Percentiles rank a stretch among this genome's conserved stretches.
Evolutionary conservation across 495 filamentous ascomycete genomes (phyloP).

Genomic region (Penicillium goetzii): DNA sequence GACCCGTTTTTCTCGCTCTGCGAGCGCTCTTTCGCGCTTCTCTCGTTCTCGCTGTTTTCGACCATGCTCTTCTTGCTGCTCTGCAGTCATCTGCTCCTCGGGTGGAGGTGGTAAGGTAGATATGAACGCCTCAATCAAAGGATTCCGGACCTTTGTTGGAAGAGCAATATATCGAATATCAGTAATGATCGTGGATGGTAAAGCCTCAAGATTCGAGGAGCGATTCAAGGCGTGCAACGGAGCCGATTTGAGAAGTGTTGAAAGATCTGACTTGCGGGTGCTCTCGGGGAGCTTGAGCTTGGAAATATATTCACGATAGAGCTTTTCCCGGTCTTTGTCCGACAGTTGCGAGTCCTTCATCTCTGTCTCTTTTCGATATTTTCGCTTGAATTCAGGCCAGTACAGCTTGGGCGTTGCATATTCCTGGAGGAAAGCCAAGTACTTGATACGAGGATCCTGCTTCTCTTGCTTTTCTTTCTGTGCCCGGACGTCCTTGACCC

Average conservation of each 20-base stretch:
- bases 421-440: constrained; percentile 78
- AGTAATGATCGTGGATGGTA: constrained; percentile 70
- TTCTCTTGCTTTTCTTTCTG: constrained; percentile 77
- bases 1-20: constrained; percentile 72
- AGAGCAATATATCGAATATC: constrained; percentile 86
- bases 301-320: constrained; percentile 85
- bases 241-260: constrained; percentile 70
- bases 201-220: constrained; percentile 60
- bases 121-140: constrained; percentile 76
- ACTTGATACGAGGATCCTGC: constrained; percentile 82
- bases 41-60: constrained; percentile 66
- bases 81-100: constrained; percentile 51
- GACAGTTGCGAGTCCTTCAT: constrained; percentile 76
- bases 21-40: constrained; percentile 73
- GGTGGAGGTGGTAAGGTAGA: constrained; percentile 71
- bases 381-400: constrained; percentile 95
- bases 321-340: constrained; percentile 90
- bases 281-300: constrained; percentile 75
- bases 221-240: constrained; percentile 69
- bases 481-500: constrained; percentile 70
- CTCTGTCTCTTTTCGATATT: constrained; percentile 76
- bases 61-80: constrained; percentile 63
- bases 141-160: constrained; percentile 66
- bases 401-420: constrained; percentile 87
- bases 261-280: constrained; percentile 77